phyloP scores from a whole-genome alignment of 768 basidiomycete genomes.

The Leucocoprinus sp. region DNA sequence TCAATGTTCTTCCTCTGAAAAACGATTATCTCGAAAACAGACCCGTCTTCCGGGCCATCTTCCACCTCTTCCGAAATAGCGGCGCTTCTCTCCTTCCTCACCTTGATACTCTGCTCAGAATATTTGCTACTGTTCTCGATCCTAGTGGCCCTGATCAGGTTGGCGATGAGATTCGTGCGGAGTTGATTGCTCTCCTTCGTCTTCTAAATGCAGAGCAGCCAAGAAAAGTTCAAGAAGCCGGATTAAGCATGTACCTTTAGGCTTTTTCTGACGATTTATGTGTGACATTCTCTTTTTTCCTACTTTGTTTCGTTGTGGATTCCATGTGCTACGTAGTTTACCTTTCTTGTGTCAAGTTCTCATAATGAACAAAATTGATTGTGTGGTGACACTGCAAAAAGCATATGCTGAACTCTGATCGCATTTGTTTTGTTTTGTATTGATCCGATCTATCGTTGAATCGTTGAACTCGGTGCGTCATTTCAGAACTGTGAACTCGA shows the following conservation, averaged over 20 bases:
- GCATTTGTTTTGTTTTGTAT: slow-evolving; percentile 13
- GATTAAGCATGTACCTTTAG: slow-evolving; percentile 50
- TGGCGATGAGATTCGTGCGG: slow-evolving; percentile 66
- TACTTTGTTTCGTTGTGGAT: slow-evolving; percentile 10
- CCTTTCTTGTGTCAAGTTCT: background rate
- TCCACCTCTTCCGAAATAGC: slow-evolving; percentile 78
- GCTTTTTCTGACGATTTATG: slow-evolving; percentile 11
- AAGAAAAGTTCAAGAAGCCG: slow-evolving; percentile 73
- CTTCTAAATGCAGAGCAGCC: slow-evolving; percentile 71
- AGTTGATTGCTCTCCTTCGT: slow-evolving; percentile 67
- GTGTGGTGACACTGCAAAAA: background rate
- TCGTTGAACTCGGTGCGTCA: background rate
- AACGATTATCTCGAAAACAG: slow-evolving; percentile 88
- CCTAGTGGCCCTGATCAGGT: slow-evolving; percentile 69
- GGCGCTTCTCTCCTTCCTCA: slow-evolving; percentile 62
- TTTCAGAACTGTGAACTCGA: background rate
- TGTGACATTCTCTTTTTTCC: slow-evolving; percentile 14
- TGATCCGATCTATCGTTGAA: slow-evolving; percentile 10
- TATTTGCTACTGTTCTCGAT: slow-evolving; percentile 79
- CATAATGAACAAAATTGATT: background rate
- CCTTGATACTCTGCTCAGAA: slow-evolving; percentile 70
- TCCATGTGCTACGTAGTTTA: slow-evolving; percentile 9
- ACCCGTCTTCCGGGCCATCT: slow-evolving; percentile 81
- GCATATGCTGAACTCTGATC: background rate
- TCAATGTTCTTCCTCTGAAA: slow-evolving; percentile 76